phyloP scores from a whole-genome alignment of 768 basidiomycete species.

The Kwoniella sp. region DNA sequence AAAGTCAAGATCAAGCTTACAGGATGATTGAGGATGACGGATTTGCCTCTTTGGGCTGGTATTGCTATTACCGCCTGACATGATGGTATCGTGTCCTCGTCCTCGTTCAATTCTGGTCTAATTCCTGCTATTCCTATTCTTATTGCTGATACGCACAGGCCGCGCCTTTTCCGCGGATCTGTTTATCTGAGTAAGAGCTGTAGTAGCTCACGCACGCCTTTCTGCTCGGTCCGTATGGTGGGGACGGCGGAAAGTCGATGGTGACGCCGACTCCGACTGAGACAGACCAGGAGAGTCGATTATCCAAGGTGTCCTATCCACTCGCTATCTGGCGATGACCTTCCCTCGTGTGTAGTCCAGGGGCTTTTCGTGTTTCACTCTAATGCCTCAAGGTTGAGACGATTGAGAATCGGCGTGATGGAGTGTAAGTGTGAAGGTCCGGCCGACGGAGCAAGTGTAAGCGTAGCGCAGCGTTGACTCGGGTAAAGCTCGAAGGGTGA shows the following conservation, averaged over 20 bases:
- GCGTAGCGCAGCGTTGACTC: background rate
- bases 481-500: background rate
- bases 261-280: background rate
- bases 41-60: slow-evolving; percentile 53
- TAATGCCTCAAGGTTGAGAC: background rate
- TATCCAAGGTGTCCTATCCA: background rate
- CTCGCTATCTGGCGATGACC: background rate
- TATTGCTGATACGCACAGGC: background rate
- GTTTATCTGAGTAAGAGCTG: background rate
- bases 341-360: background rate
- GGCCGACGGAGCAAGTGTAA: too few species aligned
- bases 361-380: too few species aligned
- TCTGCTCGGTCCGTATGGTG: background rate
- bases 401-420: background rate
- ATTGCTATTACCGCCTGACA: slow-evolving; percentile 35
- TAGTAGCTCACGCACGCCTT: background rate
- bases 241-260: background rate
- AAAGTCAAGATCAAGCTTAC: slow-evolving; percentile 31
- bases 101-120: background rate
- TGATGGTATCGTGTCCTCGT: slow-evolving; percentile 1
- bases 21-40: slow-evolving; percentile 53
- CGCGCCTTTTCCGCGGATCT: background rate
- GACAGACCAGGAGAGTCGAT: background rate
- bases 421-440: background rate
- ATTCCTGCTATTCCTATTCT: background rate